Evolutionary conservation across 1,284 basidiomycete genomes (phyloP).

Genomic region (Phenoliferia sp.): DNA sequence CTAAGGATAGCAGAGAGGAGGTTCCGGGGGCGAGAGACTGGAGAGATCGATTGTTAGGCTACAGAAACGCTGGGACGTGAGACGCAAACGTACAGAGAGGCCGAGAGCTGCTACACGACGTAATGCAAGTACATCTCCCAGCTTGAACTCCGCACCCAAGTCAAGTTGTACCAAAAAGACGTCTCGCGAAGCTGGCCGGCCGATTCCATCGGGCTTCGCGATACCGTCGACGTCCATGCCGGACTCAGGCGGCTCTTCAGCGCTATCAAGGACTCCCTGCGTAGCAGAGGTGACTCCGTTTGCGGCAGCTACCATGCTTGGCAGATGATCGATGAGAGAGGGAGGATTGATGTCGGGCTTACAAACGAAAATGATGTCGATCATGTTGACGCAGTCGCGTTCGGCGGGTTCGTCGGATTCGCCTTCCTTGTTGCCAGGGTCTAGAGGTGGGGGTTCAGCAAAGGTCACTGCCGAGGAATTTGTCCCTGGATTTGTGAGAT

Average conservation of each 20-base stretch:
- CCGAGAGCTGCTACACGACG: conserved; percentile 61
- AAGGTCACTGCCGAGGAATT: not conserved
- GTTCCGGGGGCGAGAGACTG: conserved; percentile 14
- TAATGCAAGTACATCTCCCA: conserved; percentile 62
- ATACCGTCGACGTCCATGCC: not conserved
- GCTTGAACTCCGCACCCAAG: conserved; percentile 59
- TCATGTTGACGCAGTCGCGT: conserved; percentile 7
- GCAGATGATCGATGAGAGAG: conserved; percentile 34
- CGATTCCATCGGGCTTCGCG: not conserved
- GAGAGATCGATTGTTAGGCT: not conserved
- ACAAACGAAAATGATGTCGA: conserved; percentile 33
- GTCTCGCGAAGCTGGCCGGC: not conserved
- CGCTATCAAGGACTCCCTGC: not conserved
- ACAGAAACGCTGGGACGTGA: not conserved
- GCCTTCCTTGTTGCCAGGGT: not conserved
- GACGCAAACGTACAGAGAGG: conserved; percentile 11
- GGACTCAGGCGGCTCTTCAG: not conserved
- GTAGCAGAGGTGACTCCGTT: conserved; percentile 29
- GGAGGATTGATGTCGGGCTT: conserved; percentile 35
- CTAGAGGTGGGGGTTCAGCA: not conserved
- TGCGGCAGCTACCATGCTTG: conserved; percentile 28
- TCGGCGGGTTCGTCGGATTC: not conserved
- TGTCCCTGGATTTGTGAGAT: not conserved
- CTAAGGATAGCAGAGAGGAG: conserved; percentile 2
- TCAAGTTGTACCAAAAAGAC: conserved; percentile 60